Evolutionary conservation across 345 rosid species (phyloP), one percentile per base, ranked within the genome.

Genomic region (Eucalyptus brandiana): DNA sequence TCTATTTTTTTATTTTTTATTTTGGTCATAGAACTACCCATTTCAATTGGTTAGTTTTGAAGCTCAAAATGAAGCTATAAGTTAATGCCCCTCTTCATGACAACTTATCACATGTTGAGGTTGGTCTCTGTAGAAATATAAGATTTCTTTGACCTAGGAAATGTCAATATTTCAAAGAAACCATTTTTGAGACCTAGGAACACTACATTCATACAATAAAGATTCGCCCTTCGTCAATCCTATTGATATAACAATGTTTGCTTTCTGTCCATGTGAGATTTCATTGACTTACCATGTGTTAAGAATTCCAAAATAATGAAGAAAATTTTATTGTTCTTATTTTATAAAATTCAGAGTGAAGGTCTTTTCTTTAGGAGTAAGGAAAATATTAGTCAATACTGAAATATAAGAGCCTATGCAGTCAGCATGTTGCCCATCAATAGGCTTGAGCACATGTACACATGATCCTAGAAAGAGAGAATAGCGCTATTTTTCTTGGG

Each of bases 1-100:
- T 53, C 56, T 6, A 2, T 1, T 19, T 51, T 53, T 19, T 53
- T 13, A 1, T 49, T 2, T 53, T 53, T 1, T 19, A 0, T 51
- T 53, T 7, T 8, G 2, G 54, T 51, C 54, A 51, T 18, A 51
- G 54, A 50, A 50, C 26, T 37, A 21, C 30, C 13, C 4, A 76
- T 76, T 76, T 40, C 83, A 76, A 76, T 76, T 21, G 83, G 83
- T 76, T 76, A 40, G 2, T 21, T 42, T 34, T 76, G 83, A 37
- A 76, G 28, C 28, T 76, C 5, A 76, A 76, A 37, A 37, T 40
- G 30, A 76, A 76, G 47, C 30, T 40, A 40, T 40, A 6, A 40
- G 16, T 26, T 2, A 76, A 76, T 40, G 83, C 83, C 28, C 13
- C 83, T 37, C 83, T 40, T 40, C 83, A 21, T 76, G 47, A 40